These are phyloP conservation scores for Amaranthus cruentus DNA, from an alignment of 148 eudicot species.

Conservation along the genomic window DNA sequence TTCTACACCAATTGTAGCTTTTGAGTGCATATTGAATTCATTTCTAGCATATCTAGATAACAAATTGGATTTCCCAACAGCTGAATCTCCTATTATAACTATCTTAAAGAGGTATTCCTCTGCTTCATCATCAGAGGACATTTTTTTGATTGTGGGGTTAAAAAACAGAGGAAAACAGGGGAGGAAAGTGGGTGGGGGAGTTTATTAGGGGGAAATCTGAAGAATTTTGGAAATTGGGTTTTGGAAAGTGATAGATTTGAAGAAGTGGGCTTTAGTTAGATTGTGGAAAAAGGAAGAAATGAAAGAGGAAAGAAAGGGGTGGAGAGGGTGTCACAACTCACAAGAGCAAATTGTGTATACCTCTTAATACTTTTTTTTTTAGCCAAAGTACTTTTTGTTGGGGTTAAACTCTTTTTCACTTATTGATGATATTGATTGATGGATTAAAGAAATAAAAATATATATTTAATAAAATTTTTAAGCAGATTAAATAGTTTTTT, in stretches of 20 bases:
- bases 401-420: too few relatives aligned
- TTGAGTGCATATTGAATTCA: constrained; percentile 54
- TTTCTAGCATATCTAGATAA: constrained; percentile 49
- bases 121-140: constrained; percentile 60
- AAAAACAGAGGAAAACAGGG: constrained; percentile 10
- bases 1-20: constrained; percentile 62
- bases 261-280: constrained; percentile 12
- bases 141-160: neutral
- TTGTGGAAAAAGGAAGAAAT: constrained; percentile 2
- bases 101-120: constrained; percentile 67
- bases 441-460: too few relatives aligned
- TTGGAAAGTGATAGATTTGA: constrained; percentile 2
- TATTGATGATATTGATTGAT: too few relatives aligned
- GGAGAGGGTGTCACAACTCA: constrained; percentile 1
- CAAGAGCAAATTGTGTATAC: too few relatives aligned
- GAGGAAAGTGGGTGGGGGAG: neutral
- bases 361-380: too few relatives aligned
- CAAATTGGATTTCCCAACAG: constrained; percentile 59
- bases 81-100: constrained; percentile 63
- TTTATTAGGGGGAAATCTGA: neutral
- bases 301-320: constrained; percentile 6
- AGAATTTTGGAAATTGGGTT: constrained; percentile 4
- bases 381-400: too few relatives aligned
- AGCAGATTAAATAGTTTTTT: too few relatives aligned
- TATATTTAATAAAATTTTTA: too few relatives aligned